Evolutionary conservation across 768 basidiomycete species (phyloP).

Genomic region (Boletus fagicola): DNA sequence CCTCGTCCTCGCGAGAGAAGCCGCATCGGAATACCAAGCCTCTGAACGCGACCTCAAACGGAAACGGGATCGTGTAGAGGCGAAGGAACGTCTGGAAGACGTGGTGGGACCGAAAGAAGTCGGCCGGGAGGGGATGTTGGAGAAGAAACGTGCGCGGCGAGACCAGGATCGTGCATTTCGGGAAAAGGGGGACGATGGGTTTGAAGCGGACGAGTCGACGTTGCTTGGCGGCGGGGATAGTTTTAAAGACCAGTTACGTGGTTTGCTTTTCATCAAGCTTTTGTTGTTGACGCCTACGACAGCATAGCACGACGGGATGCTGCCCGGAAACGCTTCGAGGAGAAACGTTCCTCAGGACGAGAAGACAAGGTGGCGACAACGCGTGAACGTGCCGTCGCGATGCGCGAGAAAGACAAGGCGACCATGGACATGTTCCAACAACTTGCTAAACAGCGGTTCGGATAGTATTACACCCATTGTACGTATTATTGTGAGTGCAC

Average conservation of each 20-base stretch:
- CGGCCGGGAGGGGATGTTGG: constrained; percentile 81
- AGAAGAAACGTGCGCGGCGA: constrained; percentile 74
- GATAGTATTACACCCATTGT: neutral
- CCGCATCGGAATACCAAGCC: neutral
- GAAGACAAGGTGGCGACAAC: constrained; percentile 52
- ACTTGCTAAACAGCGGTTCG: constrained; percentile 83
- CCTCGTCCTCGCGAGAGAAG: neutral
- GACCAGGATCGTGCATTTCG: constrained; percentile 70
- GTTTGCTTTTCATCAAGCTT: neutral
- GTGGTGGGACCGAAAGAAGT: constrained; percentile 76
- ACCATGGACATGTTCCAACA: constrained; percentile 98
- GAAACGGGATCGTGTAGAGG: constrained; percentile 64
- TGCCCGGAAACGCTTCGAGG: constrained; percentile 59
- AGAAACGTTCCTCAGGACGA: constrained; percentile 39
- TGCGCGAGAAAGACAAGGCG: constrained; percentile 79
- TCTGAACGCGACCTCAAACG: constrained; percentile 50
- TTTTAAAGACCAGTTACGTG: constrained; percentile 71
- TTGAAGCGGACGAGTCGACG: constrained; percentile 75
- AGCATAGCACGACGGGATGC: constrained; percentile 78
- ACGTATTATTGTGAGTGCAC: constrained; percentile 12
- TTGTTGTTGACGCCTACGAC: constrained; percentile 8
- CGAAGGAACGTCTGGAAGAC: constrained; percentile 71
- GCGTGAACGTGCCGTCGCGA: constrained; percentile 60
- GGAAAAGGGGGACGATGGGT: constrained; percentile 70
- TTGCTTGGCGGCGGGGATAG: constrained; percentile 82